Evolutionary conservation across 169 alveolate genomes (phyloP), one percentile per base, ranked within the genome.

Genomic region (Perkinsus chesapeaki): DNA sequence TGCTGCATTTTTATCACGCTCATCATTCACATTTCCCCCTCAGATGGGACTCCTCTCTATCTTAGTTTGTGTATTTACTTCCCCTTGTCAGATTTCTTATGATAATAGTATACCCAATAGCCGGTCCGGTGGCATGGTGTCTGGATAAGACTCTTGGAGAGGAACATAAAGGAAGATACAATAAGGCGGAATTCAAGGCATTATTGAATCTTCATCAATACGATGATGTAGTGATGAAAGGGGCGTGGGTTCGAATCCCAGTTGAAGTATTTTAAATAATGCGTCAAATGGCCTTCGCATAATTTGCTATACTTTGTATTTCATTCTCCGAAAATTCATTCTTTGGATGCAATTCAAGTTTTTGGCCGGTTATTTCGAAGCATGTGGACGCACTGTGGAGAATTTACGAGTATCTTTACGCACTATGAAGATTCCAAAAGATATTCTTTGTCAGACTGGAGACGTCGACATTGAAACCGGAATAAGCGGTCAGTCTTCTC

Each of bases 131-230:
- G 39, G 93, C 93, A 19, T 34, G 93, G 73, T 36, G 36, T 38
- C 39, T 91, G 36, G 93, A 91, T 60, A 48, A 47, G 39, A 20
- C 37, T 20, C 73, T 91, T 27, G 93, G 93, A 0, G 60, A 91
- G 93, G 93, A 91, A 73, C 93, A 91, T 23, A 91, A 39, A 19
- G 93, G 93, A 36, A 34, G 93, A 39, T 90, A 91, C 73, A 91
- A 91, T 60, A 91, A 91, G 73, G 93, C 73, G 82, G 93, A 91
- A 39, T 60, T 91, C 47, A 91, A 91, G 34, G 93, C 93, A 0
- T 39, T 39, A 73, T 27, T 91, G 31, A 91, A 91, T n/a, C 31
- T 91, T 20, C 93, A 91, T 27, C 93, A 60, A 23, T 60, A 60
- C 27, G 12, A 60, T 16, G 82, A 60, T 9, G 82, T 60, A 60